Percentiles rank a stretch among this genome's conserved stretches.
These are phyloP conservation scores for Mycena vulgaris DNA, from an alignment of 768 basidiomycete species.

Conservation along the genomic window DNA sequence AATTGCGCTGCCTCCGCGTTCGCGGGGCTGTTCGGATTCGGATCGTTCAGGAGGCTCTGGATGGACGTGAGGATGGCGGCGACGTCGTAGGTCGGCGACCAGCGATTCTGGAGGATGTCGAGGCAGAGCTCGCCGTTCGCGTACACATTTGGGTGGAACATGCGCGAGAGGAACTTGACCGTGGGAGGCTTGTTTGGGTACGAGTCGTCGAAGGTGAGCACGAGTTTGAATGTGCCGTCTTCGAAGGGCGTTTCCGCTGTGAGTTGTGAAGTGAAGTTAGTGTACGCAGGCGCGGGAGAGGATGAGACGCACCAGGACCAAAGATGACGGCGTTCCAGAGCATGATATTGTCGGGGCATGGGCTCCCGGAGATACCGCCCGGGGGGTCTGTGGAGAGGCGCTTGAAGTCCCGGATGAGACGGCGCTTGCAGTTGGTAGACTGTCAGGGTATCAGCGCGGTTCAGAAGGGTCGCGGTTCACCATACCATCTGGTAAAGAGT, in stretches of 20 bases:
- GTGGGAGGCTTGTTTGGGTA: conserved; percentile 99
- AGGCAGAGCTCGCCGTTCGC: conserved; percentile 98
- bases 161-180: conserved; percentile 95
- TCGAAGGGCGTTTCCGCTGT: conserved; percentile 98
- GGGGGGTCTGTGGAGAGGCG: conserved; percentile 95
- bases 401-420: conserved; percentile 98
- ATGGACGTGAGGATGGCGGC: conserved; percentile 98
- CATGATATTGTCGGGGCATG: conserved; percentile 99
- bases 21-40: conserved; percentile 98
- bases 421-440: conserved; percentile 95
- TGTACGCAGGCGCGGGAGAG: background rate
- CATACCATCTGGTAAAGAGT: too few relatives aligned
- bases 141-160: conserved; percentile 99
- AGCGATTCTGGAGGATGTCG: conserved; percentile 98
- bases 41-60: conserved; percentile 96
- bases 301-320: conserved; percentile 83
- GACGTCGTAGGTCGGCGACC: conserved; percentile 99
- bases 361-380: conserved; percentile 95
- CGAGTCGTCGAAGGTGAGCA: conserved; percentile 95
- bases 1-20: conserved; percentile 98
- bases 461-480: too few relatives aligned
- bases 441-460: conserved; percentile 51
- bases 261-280: conserved; percentile 16
- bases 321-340: conserved; percentile 99
- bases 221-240: conserved; percentile 98